Evolutionary conservation across 768 basidiomycete species (phyloP).

Genomic region (Sarcodon sp.): DNA sequence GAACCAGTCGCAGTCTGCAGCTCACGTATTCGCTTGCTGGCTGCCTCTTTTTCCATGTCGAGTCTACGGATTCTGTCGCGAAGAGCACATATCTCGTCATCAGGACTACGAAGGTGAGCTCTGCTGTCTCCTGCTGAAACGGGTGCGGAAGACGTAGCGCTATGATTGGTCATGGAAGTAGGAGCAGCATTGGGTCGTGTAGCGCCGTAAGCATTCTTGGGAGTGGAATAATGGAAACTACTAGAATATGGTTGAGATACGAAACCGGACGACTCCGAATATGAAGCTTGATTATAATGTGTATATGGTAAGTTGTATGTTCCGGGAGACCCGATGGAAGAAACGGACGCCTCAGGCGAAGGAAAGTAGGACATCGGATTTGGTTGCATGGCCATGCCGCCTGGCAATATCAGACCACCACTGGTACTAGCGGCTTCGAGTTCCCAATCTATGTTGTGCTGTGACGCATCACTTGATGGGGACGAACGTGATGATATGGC

Average conservation of each 20-base stretch:
- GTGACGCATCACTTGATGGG: constrained; percentile 10
- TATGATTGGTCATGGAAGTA: constrained; percentile 14
- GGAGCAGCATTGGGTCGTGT: constrained; percentile 14
- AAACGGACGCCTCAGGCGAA: constrained; percentile 6
- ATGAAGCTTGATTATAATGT: not conserved
- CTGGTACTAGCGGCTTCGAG: constrained; percentile 7
- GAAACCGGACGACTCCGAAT: constrained; percentile 8
- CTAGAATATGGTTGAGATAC: constrained; percentile 4
- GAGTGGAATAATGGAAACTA: constrained; percentile 9
- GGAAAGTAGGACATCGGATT: constrained; percentile 8
- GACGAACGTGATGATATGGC: constrained; percentile 17
- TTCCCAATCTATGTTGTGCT: constrained; percentile 11
- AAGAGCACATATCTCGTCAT: constrained; percentile 42
- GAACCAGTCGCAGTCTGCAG: constrained; percentile 16
- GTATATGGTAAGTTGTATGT: not conserved
- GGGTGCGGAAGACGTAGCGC: constrained; percentile 8
- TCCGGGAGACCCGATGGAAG: constrained; percentile 1
- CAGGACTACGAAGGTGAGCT: constrained; percentile 10
- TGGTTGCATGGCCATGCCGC: constrained; percentile 1
- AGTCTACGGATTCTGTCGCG: constrained; percentile 49
- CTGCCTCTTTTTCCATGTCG: constrained; percentile 43
- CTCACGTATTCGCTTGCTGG: constrained; percentile 31
- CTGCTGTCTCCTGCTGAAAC: constrained; percentile 10
- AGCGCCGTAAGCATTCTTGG: constrained; percentile 10
- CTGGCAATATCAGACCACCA: constrained; percentile 2